Percentiles rank a stretch among this genome's conserved stretches.
phyloP scores from a whole-genome alignment of 1,284 basidiomycete species.

The Apiotrichum sp. region DNA sequence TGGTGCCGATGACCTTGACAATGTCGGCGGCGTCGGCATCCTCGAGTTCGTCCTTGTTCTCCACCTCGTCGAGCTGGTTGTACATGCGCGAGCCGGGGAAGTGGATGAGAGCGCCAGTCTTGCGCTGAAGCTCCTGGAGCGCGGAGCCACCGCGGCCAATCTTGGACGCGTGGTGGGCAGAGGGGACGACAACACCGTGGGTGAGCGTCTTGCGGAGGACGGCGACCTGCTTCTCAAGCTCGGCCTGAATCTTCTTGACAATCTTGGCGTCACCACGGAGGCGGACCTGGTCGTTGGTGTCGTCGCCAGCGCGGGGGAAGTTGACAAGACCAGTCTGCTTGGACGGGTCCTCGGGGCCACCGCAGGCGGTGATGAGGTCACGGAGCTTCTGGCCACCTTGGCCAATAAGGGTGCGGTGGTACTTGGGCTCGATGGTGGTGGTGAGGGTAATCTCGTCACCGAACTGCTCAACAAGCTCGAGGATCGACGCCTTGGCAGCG shows the following conservation, averaged over 20 bases:
- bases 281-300: constrained; percentile 68
- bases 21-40: constrained; percentile 65
- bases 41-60: constrained; percentile 64
- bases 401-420: constrained; percentile 87
- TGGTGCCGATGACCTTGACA: constrained; percentile 80
- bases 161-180: constrained; percentile 71
- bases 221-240: constrained; percentile 71
- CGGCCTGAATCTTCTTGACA: constrained; percentile 74
- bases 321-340: constrained; percentile 78
- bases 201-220: constrained; percentile 74
- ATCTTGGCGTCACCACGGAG: constrained; percentile 79
- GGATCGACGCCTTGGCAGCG: constrained; percentile 77
- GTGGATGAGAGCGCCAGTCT: constrained; percentile 69
- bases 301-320: constrained; percentile 82
- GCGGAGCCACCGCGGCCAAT: constrained; percentile 90
- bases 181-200: constrained; percentile 76
- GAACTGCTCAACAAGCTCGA: constrained; percentile 77
- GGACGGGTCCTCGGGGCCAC: constrained; percentile 75
- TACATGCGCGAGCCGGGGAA: constrained; percentile 95
- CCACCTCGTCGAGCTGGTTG: constrained; percentile 63
- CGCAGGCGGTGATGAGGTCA: constrained; percentile 72
- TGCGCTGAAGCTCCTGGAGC: constrained; percentile 77
- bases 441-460: constrained; percentile 69
- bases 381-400: constrained; percentile 82
- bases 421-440: constrained; percentile 70